phyloP scores from a whole-genome alignment of 371 early-diverging fungal genomes.

The Syncephalastrum monosporum region DNA sequence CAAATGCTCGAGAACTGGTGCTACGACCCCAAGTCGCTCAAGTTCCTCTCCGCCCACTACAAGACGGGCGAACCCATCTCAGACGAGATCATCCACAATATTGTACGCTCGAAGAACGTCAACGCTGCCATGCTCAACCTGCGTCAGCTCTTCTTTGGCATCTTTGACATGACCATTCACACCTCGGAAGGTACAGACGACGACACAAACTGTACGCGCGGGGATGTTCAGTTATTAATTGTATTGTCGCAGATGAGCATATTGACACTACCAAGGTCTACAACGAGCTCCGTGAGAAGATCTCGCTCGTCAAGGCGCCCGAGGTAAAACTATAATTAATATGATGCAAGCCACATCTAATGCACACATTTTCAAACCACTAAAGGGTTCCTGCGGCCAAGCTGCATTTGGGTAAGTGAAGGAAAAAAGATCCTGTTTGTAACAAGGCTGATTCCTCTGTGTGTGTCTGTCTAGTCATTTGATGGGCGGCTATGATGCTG shows the following conservation, averaged over 20 bases:
- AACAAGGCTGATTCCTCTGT: neutral
- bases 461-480: constrained; percentile 63
- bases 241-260: constrained; percentile 30
- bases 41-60: constrained; percentile 71
- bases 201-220: no score
- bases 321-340: constrained; percentile 22
- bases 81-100: constrained; percentile 64
- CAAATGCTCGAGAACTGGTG: constrained; percentile 80
- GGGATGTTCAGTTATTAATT: no score
- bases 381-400: constrained; percentile 46
- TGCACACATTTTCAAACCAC: no score
- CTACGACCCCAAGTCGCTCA: constrained; percentile 73
- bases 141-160: constrained; percentile 78
- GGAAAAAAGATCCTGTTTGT: neutral
- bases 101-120: constrained; percentile 74
- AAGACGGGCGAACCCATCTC: constrained; percentile 72
- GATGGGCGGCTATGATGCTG: constrained; percentile 85
- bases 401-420: constrained; percentile 46
- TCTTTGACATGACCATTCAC: constrained; percentile 77
- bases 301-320: constrained; percentile 59
- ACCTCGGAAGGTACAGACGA: constrained; percentile 33
- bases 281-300: constrained; percentile 59
- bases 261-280: constrained; percentile 61
- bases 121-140: constrained; percentile 71
- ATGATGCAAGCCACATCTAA: neutral